Conservation (phyloP, 768 basidiomycete genomes). For the Kwoniella mangroviensis region DNA sequence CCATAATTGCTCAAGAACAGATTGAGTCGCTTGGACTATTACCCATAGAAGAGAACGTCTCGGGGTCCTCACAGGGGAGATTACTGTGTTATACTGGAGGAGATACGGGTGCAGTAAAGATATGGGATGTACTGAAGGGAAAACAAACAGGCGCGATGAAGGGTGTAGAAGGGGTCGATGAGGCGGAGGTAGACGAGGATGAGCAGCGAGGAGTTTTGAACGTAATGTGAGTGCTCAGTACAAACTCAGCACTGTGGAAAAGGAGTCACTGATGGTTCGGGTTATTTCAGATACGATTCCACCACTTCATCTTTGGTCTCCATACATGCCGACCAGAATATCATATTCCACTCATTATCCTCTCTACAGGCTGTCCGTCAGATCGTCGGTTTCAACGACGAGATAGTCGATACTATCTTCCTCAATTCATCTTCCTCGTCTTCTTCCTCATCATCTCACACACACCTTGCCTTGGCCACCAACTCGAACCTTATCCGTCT, state of each 20-base stretch:
- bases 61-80: slow-evolving; percentile 58
- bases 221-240: slow-evolving; percentile 68
- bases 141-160: slow-evolving; percentile 66
- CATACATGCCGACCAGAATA: slow-evolving; percentile 94
- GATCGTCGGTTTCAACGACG: slow-evolving; percentile 95
- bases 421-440: slow-evolving; percentile 60
- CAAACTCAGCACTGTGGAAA: slow-evolving; percentile 2
- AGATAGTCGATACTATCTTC: slow-evolving; percentile 88
- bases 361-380: slow-evolving; percentile 72
- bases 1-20: slow-evolving; percentile 77
- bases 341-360: slow-evolving; percentile 83
- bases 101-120: slow-evolving; percentile 78
- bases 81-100: slow-evolving; percentile 86
- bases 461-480: slow-evolving; percentile 89
- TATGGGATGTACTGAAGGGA: slow-evolving; percentile 80
- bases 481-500: slow-evolving; percentile 94
- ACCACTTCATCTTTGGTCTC: slow-evolving; percentile 71
- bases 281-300: slow-evolving; percentile 68
- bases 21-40: slow-evolving; percentile 84
- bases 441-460: slow-evolving; percentile 61
- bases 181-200: slow-evolving; percentile 65
- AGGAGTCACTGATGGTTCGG: background rate
- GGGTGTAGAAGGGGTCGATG: slow-evolving; percentile 60
- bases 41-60: slow-evolving; percentile 62
- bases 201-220: slow-evolving; percentile 83